Evolutionary conservation across 2,329 filamentous ascomycete species (phyloP).

Genomic region (Rugonectria rugulosa): DNA sequence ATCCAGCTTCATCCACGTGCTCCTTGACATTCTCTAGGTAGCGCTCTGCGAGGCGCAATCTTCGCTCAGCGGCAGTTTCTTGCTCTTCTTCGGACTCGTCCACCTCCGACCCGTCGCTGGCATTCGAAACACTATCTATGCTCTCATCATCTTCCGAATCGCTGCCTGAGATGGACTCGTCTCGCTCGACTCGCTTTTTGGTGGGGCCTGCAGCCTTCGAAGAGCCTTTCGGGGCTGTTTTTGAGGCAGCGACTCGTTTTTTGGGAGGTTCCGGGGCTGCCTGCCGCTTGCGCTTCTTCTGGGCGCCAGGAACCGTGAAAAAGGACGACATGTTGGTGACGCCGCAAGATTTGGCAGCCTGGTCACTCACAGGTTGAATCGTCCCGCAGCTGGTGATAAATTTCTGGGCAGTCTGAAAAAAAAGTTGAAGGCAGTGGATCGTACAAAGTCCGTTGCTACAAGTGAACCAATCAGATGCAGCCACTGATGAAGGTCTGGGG

Average conservation of each 20-base stretch:
- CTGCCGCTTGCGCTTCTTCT: conserved; percentile 87
- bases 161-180: conserved; percentile 88
- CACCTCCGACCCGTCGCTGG: conserved; percentile 54
- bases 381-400: conserved; percentile 40
- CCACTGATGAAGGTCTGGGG: conserved; percentile 15
- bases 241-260: conserved; percentile 63
- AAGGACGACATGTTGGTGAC: conserved; percentile 83
- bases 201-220: conserved; percentile 49
- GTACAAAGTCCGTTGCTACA: conserved; percentile 31
- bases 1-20: conserved; percentile 82
- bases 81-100: conserved; percentile 73
- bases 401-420: conserved; percentile 45
- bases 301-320: conserved; percentile 86
- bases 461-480: conserved; percentile 35
- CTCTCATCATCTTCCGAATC: conserved; percentile 72
- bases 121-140: conserved; percentile 48
- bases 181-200: conserved; percentile 59
- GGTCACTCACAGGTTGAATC: conserved; percentile 34
- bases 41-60: conserved; percentile 85
- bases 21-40: conserved; percentile 91
- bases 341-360: conserved; percentile 36
- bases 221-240: conserved; percentile 50
- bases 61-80: conserved; percentile 89
- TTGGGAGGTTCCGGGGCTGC: conserved; percentile 63
- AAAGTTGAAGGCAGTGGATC: conserved; percentile 47